Evolutionary conservation across 2,329 filamentous ascomycete species (phyloP).

Genomic region (Zymoseptoria ardabiliae): DNA sequence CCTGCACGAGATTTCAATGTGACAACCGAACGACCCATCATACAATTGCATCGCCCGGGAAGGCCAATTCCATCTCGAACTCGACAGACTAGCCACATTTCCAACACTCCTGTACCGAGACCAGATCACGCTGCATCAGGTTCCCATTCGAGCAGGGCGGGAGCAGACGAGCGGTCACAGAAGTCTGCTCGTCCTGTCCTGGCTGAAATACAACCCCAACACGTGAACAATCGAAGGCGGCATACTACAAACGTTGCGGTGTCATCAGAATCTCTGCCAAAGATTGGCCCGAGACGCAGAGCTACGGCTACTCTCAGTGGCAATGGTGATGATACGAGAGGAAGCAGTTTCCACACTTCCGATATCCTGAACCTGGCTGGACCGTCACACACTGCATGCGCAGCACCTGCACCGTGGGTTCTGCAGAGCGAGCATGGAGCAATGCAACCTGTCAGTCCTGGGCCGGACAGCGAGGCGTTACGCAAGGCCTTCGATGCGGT

Average conservation of each 20-base stretch:
- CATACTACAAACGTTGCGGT: not conserved
- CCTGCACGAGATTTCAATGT: conserved; percentile 12
- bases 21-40: conserved; percentile 4
- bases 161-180: not conserved
- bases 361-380: conserved; percentile 17
- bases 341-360: conserved; percentile 15
- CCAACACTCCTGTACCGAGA: not conserved
- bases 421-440: not conserved
- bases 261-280: not conserved
- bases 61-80: not conserved
- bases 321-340: not conserved
- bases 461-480: conserved; percentile 18
- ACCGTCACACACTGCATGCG: not conserved
- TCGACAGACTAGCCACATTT: not conserved
- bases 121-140: not conserved
- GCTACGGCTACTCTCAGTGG: not conserved
- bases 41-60: conserved; percentile 7
- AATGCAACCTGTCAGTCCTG: conserved; percentile 11
- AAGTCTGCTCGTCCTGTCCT: not conserved
- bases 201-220: not conserved
- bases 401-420: not conserved
- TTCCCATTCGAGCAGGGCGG: not conserved
- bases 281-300: not conserved
- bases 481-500: conserved; percentile 9
- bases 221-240: not conserved